A percentile compares a stretch with the other conserved stretches of the same genome.
Conservation (phyloP, 2,329 filamentous ascomycete species). For the Aspergillus flavus region DNA sequence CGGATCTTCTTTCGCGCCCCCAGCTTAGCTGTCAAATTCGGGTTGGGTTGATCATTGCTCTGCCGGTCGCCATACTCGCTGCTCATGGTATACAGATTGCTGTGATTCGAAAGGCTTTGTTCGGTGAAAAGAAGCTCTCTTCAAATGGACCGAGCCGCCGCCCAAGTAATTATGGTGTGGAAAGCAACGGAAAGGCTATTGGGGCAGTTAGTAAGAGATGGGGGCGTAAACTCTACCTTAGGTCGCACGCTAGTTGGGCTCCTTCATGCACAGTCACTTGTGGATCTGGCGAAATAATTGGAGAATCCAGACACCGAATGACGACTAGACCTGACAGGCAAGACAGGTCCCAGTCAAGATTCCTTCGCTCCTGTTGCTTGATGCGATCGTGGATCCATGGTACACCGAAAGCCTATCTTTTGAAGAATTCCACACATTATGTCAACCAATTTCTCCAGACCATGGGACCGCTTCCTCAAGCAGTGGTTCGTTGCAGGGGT, state of each 20-base stretch:
- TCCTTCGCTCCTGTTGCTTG: neutral
- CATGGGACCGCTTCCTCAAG: neutral
- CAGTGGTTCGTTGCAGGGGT: neutral
- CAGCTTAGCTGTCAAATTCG: constrained; percentile 8
- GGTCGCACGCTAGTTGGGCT: neutral
- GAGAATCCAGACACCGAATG: neutral
- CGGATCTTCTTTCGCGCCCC: constrained; percentile 28
- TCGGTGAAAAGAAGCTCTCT: neutral
- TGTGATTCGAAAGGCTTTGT: neutral
- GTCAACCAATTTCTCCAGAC: neutral
- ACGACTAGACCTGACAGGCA: constrained; percentile 1
- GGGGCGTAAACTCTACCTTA: neutral
- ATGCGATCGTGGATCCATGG: neutral
- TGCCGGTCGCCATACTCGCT: constrained; percentile 3
- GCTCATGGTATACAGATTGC: constrained; percentile 9
- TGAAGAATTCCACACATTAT: neutral
- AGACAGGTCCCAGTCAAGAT: neutral
- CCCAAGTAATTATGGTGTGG: constrained; percentile 1
- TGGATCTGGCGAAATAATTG: neutral
- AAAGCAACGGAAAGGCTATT: neutral
- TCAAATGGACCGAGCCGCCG: neutral
- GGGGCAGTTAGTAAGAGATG: neutral
- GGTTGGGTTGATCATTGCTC: neutral
- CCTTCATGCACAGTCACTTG: constrained; percentile 7
- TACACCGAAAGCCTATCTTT: neutral